Percentiles rank a stretch among this genome's conserved stretches.
Evolutionary conservation across 2,329 filamentous ascomycete species (phyloP).

Genomic region (Ophiostoma australiae): DNA sequence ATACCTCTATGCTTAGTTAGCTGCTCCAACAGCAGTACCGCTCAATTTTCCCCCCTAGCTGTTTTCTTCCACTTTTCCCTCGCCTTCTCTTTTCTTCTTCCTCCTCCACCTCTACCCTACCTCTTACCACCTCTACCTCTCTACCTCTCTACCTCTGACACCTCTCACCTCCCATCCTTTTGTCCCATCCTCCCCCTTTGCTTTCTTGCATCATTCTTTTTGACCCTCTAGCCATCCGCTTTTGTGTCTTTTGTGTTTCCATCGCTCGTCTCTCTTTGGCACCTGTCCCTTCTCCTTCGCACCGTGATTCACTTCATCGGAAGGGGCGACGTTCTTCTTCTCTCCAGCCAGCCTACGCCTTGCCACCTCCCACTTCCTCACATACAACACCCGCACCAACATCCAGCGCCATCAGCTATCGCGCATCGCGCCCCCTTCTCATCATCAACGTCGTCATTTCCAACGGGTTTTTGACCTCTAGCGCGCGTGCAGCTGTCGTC

Average conservation of each 20-base stretch:
- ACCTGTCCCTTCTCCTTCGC: background rate
- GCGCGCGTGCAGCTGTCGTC: background rate
- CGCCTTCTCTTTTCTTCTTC: slow-evolving; percentile 18
- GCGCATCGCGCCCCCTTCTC: background rate
- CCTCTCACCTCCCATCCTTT: background rate
- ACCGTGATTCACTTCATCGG: slow-evolving; percentile 13
- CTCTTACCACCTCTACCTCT: background rate
- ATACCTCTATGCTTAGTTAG: background rate
- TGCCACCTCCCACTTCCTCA: background rate
- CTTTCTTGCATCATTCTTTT: background rate
- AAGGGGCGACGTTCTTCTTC: background rate
- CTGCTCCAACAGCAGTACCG: slow-evolving; percentile 6
- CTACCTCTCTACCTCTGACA: background rate
- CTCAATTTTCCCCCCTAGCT: slow-evolving; percentile 14
- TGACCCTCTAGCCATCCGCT: background rate
- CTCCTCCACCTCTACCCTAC: slow-evolving; percentile 6
- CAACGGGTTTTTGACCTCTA: background rate
- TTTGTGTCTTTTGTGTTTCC: background rate
- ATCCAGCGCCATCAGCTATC: background rate
- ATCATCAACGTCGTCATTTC: background rate
- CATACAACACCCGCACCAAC: background rate
- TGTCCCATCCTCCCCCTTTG: background rate
- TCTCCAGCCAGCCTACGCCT: background rate
- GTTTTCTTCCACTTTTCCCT: slow-evolving; percentile 17
- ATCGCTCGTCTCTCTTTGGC: background rate